Conservation (phyloP, 169 alveolate genomes). For the Toxoplasma gondii region DNA sequence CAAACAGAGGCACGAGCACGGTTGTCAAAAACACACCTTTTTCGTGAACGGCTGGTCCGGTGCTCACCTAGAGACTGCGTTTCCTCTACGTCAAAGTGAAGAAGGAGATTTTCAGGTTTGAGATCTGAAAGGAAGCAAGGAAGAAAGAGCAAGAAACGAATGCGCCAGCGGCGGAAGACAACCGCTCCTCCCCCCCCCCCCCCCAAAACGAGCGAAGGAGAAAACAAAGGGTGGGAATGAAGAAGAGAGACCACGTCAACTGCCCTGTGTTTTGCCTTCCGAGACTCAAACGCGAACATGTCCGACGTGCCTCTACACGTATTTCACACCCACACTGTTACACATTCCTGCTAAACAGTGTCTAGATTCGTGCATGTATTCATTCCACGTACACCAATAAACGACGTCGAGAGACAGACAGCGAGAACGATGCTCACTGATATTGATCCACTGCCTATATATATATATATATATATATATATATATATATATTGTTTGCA, state of each 20-base stretch:
- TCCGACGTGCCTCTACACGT: neutral
- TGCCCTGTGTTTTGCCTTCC: neutral
- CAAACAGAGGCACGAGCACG: too few species aligned
- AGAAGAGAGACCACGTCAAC: neutral
- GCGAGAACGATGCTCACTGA: too few species aligned
- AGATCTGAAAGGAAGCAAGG: constrained; percentile 34
- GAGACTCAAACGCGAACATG: neutral
- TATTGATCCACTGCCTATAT: too few species aligned
- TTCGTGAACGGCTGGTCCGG: too few species aligned
- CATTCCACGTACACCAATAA: too few species aligned
- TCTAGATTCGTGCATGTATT: too few species aligned
- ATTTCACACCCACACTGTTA: neutral
- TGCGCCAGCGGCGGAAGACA: neutral
- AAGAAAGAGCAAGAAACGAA: neutral
- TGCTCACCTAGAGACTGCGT: neutral
- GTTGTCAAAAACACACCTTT: too few species aligned
- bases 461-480: too few species aligned
- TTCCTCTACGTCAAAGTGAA: constrained; percentile 14
- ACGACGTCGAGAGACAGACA: too few species aligned
- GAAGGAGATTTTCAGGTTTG: constrained; percentile 49
- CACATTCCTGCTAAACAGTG: neutral
- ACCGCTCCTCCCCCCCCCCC: too few species aligned
- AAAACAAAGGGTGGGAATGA: neutral
- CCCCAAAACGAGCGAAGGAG: neutral
- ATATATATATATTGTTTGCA: too few species aligned